Evolutionary conservation across 768 basidiomycete genomes (phyloP).

Genomic region (Cystofilobasidium macerans): DNA sequence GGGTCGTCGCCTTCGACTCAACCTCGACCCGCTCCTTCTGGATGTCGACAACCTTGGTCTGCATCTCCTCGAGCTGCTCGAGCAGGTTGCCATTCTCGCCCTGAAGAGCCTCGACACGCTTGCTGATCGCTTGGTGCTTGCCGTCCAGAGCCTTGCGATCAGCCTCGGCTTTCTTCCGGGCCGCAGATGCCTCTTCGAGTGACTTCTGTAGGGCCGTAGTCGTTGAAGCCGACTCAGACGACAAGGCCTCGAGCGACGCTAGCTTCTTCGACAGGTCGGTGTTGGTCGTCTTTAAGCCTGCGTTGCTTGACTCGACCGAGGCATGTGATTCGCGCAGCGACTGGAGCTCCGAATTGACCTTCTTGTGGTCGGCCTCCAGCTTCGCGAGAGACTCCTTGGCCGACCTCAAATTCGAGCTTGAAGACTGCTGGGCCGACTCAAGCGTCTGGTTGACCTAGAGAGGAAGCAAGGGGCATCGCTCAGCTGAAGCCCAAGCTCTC

Average conservation of each 20-base stretch:
- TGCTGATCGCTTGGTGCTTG: constrained; percentile 54
- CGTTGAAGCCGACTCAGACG: constrained; percentile 45
- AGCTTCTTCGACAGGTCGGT: constrained; percentile 40
- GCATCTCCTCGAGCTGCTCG: constrained; percentile 73
- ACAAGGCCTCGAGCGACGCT: constrained; percentile 44
- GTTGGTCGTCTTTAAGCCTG: constrained; percentile 33
- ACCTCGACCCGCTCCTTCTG: constrained; percentile 61
- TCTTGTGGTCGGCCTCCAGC: not conserved
- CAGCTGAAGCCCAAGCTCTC: too few relatives aligned
- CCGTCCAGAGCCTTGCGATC: constrained; percentile 47
- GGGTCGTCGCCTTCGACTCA: constrained; percentile 51
- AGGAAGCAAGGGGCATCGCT: not conserved
- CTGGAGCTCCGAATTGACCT: constrained; percentile 49
- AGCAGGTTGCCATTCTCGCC: constrained; percentile 58
- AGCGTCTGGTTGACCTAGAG: not conserved
- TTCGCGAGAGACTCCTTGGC: constrained; percentile 4
- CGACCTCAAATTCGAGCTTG: not conserved
- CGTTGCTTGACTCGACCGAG: constrained; percentile 31
- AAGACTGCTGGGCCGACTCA: constrained; percentile 1
- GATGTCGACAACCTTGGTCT: constrained; percentile 70
- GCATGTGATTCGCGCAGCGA: constrained; percentile 46
- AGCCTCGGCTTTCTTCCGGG: constrained; percentile 48
- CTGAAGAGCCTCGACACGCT: constrained; percentile 64
- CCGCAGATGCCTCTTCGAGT: constrained; percentile 50
- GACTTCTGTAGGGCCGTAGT: constrained; percentile 44